Base-by-base conservation (phyloP, 306 rosid species). In the Herpetospermum pedunculosum region DNA sequence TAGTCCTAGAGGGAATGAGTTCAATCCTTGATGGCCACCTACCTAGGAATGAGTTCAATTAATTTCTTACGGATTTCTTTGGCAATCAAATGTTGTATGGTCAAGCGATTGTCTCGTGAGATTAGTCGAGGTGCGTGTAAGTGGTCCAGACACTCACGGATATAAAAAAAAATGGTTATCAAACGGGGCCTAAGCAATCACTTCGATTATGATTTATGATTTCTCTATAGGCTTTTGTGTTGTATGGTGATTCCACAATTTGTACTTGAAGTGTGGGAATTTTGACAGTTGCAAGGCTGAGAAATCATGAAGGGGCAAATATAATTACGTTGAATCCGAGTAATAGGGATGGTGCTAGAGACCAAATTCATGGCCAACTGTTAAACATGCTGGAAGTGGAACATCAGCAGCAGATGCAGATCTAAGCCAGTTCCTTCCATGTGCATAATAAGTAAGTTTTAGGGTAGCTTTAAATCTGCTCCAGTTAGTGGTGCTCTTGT, bases 251-350 rank as follows among this genome's bases (percentile, higher is more conserved):
- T 57, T 57, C 11, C 26, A 25, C 15, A 15, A 41, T 41, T 11
- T 11, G 47, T 53, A 73, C 59, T 25, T 74, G 18, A 46, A 34
- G 40, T 80, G 26, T 47, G 76, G 64, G 59, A 25, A 57, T 75
- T 34, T 76, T 77, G 68, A 82, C 92, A 90, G 98, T 92, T 83
- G 92, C 92, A 28, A 87, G 89, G 82, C 76, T 90, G 83, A 84
- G 85, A 81, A 90, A 88, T 80, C 87, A 87, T 79, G 81, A 87
- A 2, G 89, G 88, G 54, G 89, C 92, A 77, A 79, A 84, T 32
- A 76, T 82, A 73, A 85, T 81, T 68, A 88, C 92, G 8, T 77
- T 92, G 86, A 83, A 70, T 43, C 62, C 82, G 62, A 79, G 83
- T 50, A 90, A 92, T 76, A 85, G 92, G 77, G 92, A 85, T 84